These are phyloP conservation scores for Chytriomyces hyalinus DNA, from an alignment of 192 early-diverging fungal genomes.

Conservation along the genomic window DNA sequence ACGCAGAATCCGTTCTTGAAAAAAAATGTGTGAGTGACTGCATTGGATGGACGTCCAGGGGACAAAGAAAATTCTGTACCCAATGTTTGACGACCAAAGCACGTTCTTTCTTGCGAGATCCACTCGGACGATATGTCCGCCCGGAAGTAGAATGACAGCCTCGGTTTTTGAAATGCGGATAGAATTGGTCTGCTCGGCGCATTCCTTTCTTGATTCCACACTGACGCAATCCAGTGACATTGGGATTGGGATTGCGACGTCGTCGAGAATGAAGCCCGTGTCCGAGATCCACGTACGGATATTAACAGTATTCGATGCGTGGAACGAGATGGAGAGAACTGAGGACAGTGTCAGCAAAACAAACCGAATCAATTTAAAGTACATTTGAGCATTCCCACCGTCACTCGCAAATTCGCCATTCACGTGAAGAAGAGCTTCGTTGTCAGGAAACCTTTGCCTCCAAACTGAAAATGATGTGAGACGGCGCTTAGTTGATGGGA, in stretches of 20 bases:
- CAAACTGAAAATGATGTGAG: slow-evolving; percentile 55
- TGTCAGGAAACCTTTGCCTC: slow-evolving; percentile 71
- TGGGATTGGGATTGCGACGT: slow-evolving; percentile 35
- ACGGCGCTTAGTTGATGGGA: neutral
- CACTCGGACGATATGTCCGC: neutral
- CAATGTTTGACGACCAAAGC: neutral
- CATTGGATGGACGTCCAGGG: no score
- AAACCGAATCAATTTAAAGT: neutral
- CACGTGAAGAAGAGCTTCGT: slow-evolving; percentile 62
- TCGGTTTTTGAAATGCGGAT: neutral
- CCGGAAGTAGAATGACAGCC: slow-evolving; percentile 7
- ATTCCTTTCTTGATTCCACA: neutral
- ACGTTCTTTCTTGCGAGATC: neutral
- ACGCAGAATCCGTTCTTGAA: neutral
- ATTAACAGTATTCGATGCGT: slow-evolving; percentile 44
- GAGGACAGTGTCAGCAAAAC: neutral
- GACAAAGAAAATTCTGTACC: no score
- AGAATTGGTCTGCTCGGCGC: neutral
- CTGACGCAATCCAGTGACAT: neutral
- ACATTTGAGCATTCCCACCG: neutral
- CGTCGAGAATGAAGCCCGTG: slow-evolving; percentile 54
- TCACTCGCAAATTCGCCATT: slow-evolving; percentile 6
- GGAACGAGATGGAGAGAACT: slow-evolving; percentile 6
- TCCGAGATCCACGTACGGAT: slow-evolving; percentile 53
- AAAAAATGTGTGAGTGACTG: no score